Conservation (phyloP, 2,329 filamentous ascomycete genomes). For the Pezicula radicicola region DNA sequence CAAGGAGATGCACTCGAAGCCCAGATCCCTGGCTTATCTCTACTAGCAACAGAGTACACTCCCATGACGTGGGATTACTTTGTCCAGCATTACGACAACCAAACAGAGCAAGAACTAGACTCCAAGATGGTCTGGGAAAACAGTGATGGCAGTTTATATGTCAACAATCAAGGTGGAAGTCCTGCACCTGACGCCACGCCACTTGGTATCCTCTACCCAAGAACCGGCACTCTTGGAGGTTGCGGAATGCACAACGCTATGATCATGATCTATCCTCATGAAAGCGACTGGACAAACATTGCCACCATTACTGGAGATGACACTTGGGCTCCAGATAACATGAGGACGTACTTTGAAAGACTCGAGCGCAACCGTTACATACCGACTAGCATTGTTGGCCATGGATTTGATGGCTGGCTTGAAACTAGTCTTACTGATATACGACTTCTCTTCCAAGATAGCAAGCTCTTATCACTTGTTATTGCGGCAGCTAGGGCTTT, state of each 20-base stretch:
- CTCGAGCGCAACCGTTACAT: constrained; percentile 8
- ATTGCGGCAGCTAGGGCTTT: constrained; percentile 6
- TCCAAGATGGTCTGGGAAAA: constrained; percentile 33
- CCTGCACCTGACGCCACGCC: constrained; percentile 20
- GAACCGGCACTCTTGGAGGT: constrained; percentile 27
- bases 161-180: constrained; percentile 9
- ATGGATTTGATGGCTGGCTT: constrained; percentile 23
- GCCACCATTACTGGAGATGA: constrained; percentile 18
- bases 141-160: constrained; percentile 19
- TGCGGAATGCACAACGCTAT: constrained; percentile 21
- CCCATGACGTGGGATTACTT: constrained; percentile 48
- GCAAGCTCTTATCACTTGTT: constrained; percentile 6
- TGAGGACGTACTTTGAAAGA: constrained; percentile 8
- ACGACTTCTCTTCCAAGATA: constrained; percentile 1
- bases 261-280: constrained; percentile 14
- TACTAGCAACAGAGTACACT: constrained; percentile 42
- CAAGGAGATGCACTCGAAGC: constrained; percentile 39
- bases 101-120: constrained; percentile 10
- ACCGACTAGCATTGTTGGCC: constrained; percentile 5
- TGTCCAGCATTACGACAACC: constrained; percentile 13
- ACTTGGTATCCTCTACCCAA: constrained; percentile 26
- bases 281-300: constrained; percentile 21
- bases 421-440: constrained; percentile 2
- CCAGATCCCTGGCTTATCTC: constrained; percentile 44
- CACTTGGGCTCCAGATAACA: constrained; percentile 7